Evolutionary conservation across 2,329 filamentous ascomycete genomes (phyloP), one percentile per base, ranked within the genome.

Genomic region (Paecilomyces niveus): DNA sequence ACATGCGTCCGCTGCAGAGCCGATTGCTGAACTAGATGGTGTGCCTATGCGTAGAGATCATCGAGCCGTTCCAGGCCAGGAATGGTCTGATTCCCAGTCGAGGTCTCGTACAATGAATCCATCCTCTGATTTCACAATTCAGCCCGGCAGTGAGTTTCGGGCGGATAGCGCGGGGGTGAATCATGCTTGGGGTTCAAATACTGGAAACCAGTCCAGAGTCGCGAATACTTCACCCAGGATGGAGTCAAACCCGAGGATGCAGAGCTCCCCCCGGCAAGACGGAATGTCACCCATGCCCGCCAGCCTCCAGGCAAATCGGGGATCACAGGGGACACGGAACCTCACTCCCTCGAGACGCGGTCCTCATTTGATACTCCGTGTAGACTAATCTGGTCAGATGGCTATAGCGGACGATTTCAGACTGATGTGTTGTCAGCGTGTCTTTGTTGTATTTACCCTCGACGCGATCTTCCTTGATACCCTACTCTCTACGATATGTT

Each of bases 211-310:
- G 5, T 18, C n/a, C n/a, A 45, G 39, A 9, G 39, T 5, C 3
- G 15, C n/a, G 5, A 45, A 18, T 18, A 18, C n/a, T 8, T 18
- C 5, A 45, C n/a, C 15, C 1, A 45, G 15, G 15, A 18, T 31
- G 54, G 9, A 65, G 60, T 49, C 63, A 62, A 6, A 59, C 62
- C 32, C 61, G 55, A 53, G 65, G 64, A 53, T 18, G 15, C 39
- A 21, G n/a, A 2, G 21, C 39, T 7, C 8, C 4, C 18, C 39
- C n/a, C 39, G n/a, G 39, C 15, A 3, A 8, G 7, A 39, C 10
- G 45, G 35, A 24, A 32, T 45, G 13, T 33, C 55, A 45, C 49
- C 15, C n/a, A 29, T 39, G 29, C 54, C 32, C 13, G 31, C 55
- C 18, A 13, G 9, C 15, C 13, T 29, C 9, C 33, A 50, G 39